Evolutionary conservation across 345 rosid species (phyloP).

Genomic region (Eutrema yunnanense): DNA sequence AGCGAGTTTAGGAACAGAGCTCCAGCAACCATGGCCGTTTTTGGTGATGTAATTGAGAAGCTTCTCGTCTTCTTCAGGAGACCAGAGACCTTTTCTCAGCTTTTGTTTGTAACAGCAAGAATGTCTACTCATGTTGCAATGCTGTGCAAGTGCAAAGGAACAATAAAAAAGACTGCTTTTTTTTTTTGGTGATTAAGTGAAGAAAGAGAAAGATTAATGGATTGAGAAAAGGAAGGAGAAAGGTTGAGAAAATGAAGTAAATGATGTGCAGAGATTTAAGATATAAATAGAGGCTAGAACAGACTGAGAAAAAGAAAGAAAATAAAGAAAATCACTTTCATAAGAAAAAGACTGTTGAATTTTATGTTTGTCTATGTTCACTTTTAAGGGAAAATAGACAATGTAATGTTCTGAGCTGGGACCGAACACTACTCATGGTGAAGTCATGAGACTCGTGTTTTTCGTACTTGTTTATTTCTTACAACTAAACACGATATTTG

Average conservation of each 20-base stretch:
- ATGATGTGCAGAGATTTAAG: background rate
- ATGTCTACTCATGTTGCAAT: conserved; percentile 52
- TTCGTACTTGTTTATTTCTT: background rate
- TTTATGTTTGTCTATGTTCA: background rate
- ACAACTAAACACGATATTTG: too few species aligned
- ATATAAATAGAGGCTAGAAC: background rate
- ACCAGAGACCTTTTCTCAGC: conserved; percentile 75
- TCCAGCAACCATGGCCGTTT: conserved; percentile 76
- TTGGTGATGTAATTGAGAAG: conserved; percentile 55
- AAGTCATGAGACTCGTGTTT: conserved; percentile 5
- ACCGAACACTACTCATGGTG: background rate
- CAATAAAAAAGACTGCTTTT: background rate
- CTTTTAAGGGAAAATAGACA: background rate
- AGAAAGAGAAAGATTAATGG: background rate
- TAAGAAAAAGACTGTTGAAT: conserved; percentile 1
- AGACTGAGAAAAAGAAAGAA: background rate
- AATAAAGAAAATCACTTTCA: conserved; percentile 1
- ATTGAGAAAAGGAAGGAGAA: conserved; percentile 29
- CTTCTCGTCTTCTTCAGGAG: conserved; percentile 83
- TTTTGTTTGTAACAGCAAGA: conserved; percentile 69
- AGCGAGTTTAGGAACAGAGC: conserved; percentile 72
- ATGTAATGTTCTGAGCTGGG: background rate
- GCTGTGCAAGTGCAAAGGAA: conserved; percentile 7
- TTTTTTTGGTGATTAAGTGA: background rate
- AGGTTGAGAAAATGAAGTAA: conserved; percentile 47